phyloP scores from a whole-genome alignment of 305 asterid genomes.

The Fraxinus baroniana region DNA sequence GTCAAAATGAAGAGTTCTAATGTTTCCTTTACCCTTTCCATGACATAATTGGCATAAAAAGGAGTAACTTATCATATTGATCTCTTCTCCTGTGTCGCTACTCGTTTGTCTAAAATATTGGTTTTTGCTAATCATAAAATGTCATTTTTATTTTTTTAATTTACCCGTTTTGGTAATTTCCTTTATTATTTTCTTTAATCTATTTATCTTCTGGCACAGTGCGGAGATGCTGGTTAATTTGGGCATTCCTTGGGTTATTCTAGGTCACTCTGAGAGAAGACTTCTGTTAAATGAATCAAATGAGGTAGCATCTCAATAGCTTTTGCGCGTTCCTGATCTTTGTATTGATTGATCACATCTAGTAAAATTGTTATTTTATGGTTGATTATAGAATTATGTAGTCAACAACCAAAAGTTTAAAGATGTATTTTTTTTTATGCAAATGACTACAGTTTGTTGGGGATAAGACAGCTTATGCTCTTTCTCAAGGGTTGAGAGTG shows the following conservation, averaged over 20 bases:
- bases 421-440: neutral
- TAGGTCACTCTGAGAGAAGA: conserved; percentile 54
- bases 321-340: neutral
- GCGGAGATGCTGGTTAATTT: conserved; percentile 48
- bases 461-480: conserved; percentile 44
- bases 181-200: neutral
- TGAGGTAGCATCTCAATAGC: conserved; percentile 29
- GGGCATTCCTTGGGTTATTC: conserved; percentile 47
- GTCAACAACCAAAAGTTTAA: neutral
- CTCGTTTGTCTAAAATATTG: neutral
- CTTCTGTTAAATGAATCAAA: conserved; percentile 38
- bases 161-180: neutral
- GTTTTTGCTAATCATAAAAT: neutral
- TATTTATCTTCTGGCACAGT: conserved; percentile 22
- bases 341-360: neutral
- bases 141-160: neutral
- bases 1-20: neutral
- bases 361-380: neutral
- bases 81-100: neutral
- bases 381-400: neutral
- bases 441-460: conserved; percentile 35
- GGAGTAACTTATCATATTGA: neutral
- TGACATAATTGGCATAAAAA: neutral
- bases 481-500: conserved; percentile 50
- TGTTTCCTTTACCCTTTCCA: neutral